These are phyloP conservation scores for Rhizopogon salebrosus DNA, from an alignment of 768 basidiomycete genomes.

Conservation along the genomic window DNA sequence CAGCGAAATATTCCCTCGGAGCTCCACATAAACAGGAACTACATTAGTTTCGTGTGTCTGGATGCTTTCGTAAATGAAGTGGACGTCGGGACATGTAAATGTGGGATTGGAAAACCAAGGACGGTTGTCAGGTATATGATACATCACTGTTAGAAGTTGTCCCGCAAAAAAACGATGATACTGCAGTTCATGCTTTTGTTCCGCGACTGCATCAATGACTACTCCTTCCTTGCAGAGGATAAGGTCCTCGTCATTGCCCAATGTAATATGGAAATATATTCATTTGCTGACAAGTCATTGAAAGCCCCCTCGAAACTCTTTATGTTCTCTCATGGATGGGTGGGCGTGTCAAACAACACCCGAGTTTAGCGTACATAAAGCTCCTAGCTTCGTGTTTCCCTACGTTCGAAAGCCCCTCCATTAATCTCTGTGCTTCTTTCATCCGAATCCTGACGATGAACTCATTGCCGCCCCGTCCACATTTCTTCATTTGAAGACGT, in stretches of 20 bases:
- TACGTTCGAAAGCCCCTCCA: not conserved
- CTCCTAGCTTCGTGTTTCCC: not conserved
- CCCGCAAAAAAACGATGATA: not conserved
- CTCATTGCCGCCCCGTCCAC: conserved; percentile 35
- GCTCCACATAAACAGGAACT: conserved; percentile 41
- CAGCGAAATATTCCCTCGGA: conserved; percentile 23
- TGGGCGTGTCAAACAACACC: conserved; percentile 50
- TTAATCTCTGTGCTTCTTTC: conserved; percentile 21
- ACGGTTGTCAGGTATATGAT: conserved; percentile 31
- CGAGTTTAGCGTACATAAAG: conserved; percentile 16
- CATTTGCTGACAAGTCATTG: conserved; percentile 30
- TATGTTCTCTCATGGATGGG: conserved; percentile 39
- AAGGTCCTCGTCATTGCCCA: conserved; percentile 42
- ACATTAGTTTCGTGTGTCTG: conserved; percentile 46
- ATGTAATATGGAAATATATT: conserved; percentile 46
- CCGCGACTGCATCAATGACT: conserved; percentile 45
- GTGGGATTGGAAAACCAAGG: conserved; percentile 43
- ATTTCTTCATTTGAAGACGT: too few relatives aligned
- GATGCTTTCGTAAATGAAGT: conserved; percentile 23
- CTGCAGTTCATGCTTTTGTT: conserved; percentile 38
- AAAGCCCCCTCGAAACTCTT: conserved; percentile 32
- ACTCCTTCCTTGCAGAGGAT: conserved; percentile 41
- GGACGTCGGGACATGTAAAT: conserved; percentile 39
- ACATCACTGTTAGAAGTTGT: conserved; percentile 1
- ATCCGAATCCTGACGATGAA: conserved; percentile 42